These are phyloP conservation scores for Strigomonas culicis DNA, from an alignment of 208 protist genomes.

Conservation along the genomic window DNA sequence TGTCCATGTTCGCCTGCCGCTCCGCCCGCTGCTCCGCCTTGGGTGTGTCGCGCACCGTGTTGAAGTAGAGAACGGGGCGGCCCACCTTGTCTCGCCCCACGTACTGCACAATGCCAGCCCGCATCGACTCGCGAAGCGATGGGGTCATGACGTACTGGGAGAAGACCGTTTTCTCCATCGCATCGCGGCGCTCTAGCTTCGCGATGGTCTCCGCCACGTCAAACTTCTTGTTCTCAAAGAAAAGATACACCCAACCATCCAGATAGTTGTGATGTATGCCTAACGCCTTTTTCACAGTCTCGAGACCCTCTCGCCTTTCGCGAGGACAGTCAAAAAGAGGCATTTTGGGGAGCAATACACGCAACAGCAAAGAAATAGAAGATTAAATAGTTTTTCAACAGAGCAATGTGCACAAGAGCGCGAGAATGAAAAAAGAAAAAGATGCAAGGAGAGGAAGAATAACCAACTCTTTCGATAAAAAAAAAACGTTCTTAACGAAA, in stretches of 20 bases:
- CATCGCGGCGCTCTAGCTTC: constrained; percentile 54
- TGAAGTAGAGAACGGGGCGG: constrained; percentile 56
- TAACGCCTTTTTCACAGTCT: constrained; percentile 56
- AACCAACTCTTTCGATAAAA: too few species aligned
- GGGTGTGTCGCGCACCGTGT: constrained; percentile 40
- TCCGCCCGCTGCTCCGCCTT: constrained; percentile 42
- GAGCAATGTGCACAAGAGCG: not conserved
- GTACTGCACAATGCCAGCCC: constrained; percentile 66
- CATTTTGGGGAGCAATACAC: constrained; percentile 5
- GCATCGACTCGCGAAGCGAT: constrained; percentile 47
- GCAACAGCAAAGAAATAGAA: not conserved
- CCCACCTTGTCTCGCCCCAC: constrained; percentile 60
- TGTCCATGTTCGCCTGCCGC: constrained; percentile 63
- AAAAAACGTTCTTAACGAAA: too few species aligned
- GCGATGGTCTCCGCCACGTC: constrained; percentile 61
- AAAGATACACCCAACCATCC: constrained; percentile 70
- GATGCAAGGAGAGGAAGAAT: not conserved
- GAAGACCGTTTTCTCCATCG: constrained; percentile 58
- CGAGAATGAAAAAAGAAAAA: not conserved
- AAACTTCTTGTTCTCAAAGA: constrained; percentile 81
- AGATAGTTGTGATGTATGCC: constrained; percentile 49
- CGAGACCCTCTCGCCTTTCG: constrained; percentile 36
- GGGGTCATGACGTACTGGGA: constrained; percentile 50
- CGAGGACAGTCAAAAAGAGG: constrained; percentile 30
- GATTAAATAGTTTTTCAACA: not conserved